These are phyloP conservation scores for Candida dajiaensis DNA, from an alignment of 805 yeast species.

Conservation along the genomic window DNA sequence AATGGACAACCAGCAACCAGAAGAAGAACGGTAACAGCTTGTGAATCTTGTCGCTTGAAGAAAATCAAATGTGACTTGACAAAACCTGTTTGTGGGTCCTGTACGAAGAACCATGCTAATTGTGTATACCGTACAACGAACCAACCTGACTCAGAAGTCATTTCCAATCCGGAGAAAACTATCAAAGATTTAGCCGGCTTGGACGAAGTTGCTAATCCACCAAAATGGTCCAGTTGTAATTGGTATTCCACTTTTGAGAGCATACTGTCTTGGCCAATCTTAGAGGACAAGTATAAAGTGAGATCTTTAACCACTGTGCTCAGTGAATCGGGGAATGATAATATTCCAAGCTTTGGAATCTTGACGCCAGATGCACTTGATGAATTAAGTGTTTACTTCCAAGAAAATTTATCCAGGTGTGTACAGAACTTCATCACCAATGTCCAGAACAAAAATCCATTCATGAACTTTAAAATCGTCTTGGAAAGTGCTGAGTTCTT, in stretches of 20 bases:
- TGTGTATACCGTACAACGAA: slow-evolving; percentile 14
- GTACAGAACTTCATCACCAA: slow-evolving; percentile 11
- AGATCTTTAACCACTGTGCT: slow-evolving; percentile 9
- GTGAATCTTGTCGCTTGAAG: slow-evolving; percentile 36
- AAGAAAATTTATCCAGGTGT: slow-evolving; percentile 5
- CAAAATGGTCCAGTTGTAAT: slow-evolving; percentile 16
- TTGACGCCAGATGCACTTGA: slow-evolving; percentile 7
- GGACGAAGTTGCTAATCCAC: slow-evolving; percentile 6
- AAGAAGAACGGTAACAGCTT: slow-evolving; percentile 27
- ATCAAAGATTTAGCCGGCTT: slow-evolving; percentile 4
- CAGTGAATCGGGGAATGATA: slow-evolving; percentile 4
- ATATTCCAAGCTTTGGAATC: slow-evolving; percentile 7
- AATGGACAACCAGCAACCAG: slow-evolving; percentile 2
- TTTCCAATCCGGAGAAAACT: background rate
- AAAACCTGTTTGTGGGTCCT: slow-evolving; percentile 40
- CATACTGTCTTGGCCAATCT: slow-evolving; percentile 17
- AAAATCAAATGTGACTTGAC: slow-evolving; percentile 44
- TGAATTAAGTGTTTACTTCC: slow-evolving; percentile 5
- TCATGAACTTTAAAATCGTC: slow-evolving; percentile 8
- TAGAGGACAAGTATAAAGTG: slow-evolving; percentile 7
- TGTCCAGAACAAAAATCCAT: slow-evolving; percentile 20
- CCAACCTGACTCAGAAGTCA: background rate
- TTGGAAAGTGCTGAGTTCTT: slow-evolving; percentile 10
- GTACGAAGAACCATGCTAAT: slow-evolving; percentile 19
- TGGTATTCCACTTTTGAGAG: slow-evolving; percentile 18